These are phyloP conservation scores for Trichocomaceae sp. DNA, from an alignment of 2,329 filamentous ascomycete genomes.

Conservation along the genomic window DNA sequence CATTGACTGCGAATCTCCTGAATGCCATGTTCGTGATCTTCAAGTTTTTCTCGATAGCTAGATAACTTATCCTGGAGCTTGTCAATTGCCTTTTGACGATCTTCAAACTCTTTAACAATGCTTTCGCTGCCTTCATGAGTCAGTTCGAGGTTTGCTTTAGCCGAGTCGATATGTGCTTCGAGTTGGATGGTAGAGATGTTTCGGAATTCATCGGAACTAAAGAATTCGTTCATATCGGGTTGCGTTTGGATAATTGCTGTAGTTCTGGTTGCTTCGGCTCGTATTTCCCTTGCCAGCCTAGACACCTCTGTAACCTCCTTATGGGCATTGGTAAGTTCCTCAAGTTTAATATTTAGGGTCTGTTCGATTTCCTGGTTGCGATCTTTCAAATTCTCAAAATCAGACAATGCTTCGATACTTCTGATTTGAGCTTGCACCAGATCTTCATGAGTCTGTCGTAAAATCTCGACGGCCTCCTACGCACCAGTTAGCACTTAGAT, in stretches of 20 bases:
- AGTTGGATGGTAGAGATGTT: slow-evolving; percentile 57
- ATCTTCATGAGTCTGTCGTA: slow-evolving; percentile 57
- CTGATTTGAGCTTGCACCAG: slow-evolving; percentile 65
- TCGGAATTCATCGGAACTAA: slow-evolving; percentile 26
- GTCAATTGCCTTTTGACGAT: slow-evolving; percentile 63
- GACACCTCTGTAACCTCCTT: slow-evolving; percentile 20
- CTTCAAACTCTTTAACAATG: slow-evolving; percentile 70
- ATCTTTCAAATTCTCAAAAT: slow-evolving; percentile 61
- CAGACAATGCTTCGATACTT: slow-evolving; percentile 74
- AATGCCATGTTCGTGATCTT: slow-evolving; percentile 54
- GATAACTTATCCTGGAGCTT: slow-evolving; percentile 55
- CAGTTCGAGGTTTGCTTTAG: slow-evolving; percentile 68
- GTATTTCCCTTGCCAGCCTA: slow-evolving; percentile 13
- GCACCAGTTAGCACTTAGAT: not conserved
- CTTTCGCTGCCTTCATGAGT: slow-evolving; percentile 71
- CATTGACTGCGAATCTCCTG: slow-evolving; percentile 61
- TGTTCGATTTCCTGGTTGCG: slow-evolving; percentile 57
- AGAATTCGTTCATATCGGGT: slow-evolving; percentile 28
- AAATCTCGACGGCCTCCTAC: slow-evolving; percentile 53
- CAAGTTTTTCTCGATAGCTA: slow-evolving; percentile 50
- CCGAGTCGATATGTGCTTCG: slow-evolving; percentile 65
- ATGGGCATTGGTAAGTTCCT: slow-evolving; percentile 33
- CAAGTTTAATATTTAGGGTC: slow-evolving; percentile 36
- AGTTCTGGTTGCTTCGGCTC: slow-evolving; percentile 16
- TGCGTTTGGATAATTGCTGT: slow-evolving; percentile 13